Conservation (phyloP, 2,329 filamentous ascomycete genomes). For the Aspergillus phoenicis region DNA sequence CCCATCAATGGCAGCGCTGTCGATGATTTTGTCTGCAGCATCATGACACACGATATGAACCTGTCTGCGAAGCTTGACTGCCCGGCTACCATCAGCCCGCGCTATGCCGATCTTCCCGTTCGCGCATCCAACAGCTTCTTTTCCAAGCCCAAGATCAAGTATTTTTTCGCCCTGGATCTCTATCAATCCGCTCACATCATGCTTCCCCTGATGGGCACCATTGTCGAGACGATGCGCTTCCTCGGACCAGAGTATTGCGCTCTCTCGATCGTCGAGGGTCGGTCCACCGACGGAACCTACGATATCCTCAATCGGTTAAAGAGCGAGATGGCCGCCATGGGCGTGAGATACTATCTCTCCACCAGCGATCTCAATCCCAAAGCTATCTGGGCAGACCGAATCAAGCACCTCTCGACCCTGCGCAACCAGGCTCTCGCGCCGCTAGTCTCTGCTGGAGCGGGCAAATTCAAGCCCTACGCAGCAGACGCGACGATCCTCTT, state of each 20-base stretch:
- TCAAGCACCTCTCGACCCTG: slow-evolving; percentile 2
- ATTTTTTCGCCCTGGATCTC: slow-evolving; percentile 4
- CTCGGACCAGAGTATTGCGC: slow-evolving; percentile 1
- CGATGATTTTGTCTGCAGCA: slow-evolving; percentile 3
- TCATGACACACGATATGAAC: neutral
- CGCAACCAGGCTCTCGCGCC: neutral
- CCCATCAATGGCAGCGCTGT: slow-evolving; percentile 5
- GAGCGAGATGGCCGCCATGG: neutral
- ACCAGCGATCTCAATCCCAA: slow-evolving; percentile 1
- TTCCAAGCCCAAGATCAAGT: neutral
- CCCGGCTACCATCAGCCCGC: neutral
- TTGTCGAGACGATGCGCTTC: slow-evolving; percentile 4
- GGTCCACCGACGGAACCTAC: slow-evolving; percentile 4
- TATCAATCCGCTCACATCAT: slow-evolving; percentile 3
- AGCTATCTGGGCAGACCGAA: neutral
- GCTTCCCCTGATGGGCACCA: slow-evolving; percentile 1
- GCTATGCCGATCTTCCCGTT: neutral
- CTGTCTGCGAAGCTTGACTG: neutral
- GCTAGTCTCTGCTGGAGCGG: neutral
- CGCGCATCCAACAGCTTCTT: neutral
- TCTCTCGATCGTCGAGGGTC: slow-evolving; percentile 5
- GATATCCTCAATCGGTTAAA: neutral
- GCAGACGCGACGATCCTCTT: neutral
- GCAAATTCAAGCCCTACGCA: slow-evolving; percentile 1
- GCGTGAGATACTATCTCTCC: neutral